Base-by-base conservation (phyloP, 495 filamentous ascomycete species). In the Cetradonia linearis region DNA sequence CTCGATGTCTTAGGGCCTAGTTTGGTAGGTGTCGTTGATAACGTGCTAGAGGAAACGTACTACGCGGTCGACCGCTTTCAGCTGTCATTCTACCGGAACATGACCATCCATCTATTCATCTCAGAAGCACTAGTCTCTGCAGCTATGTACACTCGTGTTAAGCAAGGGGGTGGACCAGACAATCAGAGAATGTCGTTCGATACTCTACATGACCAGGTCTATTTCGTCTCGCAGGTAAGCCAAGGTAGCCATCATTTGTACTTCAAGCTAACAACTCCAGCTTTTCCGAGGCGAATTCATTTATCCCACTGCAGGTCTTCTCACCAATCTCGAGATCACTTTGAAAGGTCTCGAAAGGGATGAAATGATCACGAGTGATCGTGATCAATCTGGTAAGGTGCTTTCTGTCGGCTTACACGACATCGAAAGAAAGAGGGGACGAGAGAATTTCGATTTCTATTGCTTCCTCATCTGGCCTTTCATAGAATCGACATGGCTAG, bases 381-480 rank as follows among this genome's bases (percentile, higher is more conserved):
- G 83, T 10, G 77, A 83, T 55, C 67, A 77, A 25, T 67, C 77
- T 5, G 78, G 76, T 0, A 73, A 73, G 0, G 83, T 91, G 13
- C 71, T 73, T 1, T 85, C 76, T 46, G 73, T 95, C 13, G 88
- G 87, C 18, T 76, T 97, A n/a, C 83, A 85, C 9, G 82, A 86
- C 18, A 69, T 77, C 2, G 92, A 98, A 70, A 79, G 91, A 25
- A 74, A 77, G 3, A 82, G 78, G 38, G 93, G 92, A 3, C 76
- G 92, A 27, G 92, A 97, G 68, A 96, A 96, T 67, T 97, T 85
- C 68, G 93, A 97, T 67, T 98, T 97, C 71, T 96, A 98, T 72
- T 96, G 91, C 71, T 97, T 96, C 77, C 72, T 97, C 25, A 89
- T 97, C 63, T 97, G 93, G 93, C 93, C 93, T 0, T 97, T 97